Percentiles rank a stretch among this genome's conserved stretches.
These are phyloP conservation scores for Fusarium ramigenum DNA, from an alignment of 2,329 filamentous ascomycete genomes.

Conservation along the genomic window DNA sequence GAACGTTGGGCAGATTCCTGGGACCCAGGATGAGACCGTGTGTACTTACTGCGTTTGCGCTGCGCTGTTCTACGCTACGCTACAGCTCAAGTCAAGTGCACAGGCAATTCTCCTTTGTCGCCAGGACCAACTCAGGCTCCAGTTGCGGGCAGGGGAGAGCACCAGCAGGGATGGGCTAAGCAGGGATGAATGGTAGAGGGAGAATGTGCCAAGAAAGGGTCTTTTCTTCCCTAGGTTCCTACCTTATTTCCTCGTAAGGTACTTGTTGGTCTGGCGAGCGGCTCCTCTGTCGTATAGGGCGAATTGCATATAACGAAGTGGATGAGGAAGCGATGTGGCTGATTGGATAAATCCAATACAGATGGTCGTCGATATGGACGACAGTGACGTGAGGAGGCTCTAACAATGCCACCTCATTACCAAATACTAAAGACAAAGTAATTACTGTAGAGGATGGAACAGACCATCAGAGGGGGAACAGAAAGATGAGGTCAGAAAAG, in stretches of 20 bases:
- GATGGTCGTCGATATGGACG: background rate
- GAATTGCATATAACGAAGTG: background rate
- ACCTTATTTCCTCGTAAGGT: conserved; percentile 9
- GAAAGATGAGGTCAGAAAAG: conserved; percentile 21
- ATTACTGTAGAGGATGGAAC: background rate
- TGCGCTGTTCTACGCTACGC: background rate
- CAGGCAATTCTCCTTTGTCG: conserved; percentile 39
- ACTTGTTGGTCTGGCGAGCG: conserved; percentile 4
- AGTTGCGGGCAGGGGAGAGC: conserved; percentile 34
- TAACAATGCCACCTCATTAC: conserved; percentile 7
- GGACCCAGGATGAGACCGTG: conserved; percentile 7
- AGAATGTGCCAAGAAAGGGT: conserved; percentile 36
- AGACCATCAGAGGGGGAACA: conserved; percentile 1
- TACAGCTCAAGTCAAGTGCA: conserved; percentile 14
- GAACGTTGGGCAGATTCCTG: conserved; percentile 8
- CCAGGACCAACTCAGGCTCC: conserved; percentile 36
- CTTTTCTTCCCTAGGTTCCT: background rate
- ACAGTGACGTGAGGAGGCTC: background rate
- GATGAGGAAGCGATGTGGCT: background rate
- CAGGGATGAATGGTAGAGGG: conserved; percentile 35
- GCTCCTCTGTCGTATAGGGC: background rate
- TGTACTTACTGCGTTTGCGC: background rate
- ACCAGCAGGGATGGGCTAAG: conserved; percentile 11
- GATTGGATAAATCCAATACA: background rate
- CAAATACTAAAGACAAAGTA: background rate